Percentiles rank a stretch among this genome's conserved stretches.
phyloP scores from a whole-genome alignment of 768 basidiomycete genomes.

The Lactifluus volemus region DNA sequence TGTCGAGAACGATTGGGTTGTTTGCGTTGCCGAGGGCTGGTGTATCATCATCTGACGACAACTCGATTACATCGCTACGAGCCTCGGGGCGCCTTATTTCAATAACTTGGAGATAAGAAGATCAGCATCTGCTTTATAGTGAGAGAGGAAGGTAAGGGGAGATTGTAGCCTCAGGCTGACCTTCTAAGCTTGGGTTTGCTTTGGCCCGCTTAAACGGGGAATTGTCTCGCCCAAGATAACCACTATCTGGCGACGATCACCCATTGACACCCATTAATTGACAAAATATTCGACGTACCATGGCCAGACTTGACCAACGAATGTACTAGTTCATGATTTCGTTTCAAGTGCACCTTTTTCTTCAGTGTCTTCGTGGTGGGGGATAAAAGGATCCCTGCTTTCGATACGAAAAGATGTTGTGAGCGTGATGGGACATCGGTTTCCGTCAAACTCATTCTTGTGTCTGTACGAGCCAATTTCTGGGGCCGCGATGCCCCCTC shows the following conservation, averaged over 20 bases:
- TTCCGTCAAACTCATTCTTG: not conserved
- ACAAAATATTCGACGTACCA: not conserved
- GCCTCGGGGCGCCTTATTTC: not conserved
- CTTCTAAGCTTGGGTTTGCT: not conserved
- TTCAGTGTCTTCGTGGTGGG: not conserved
- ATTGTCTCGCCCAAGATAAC: not conserved
- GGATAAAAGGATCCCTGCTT: not conserved
- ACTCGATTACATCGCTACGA: not conserved
- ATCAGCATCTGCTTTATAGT: not conserved
- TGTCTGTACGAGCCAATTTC: conserved; percentile 6
- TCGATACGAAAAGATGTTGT: not conserved
- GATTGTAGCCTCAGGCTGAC: not conserved
- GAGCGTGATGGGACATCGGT: not conserved
- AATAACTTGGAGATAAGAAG: not conserved
- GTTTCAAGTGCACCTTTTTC: conserved; percentile 1
- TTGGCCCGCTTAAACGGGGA: not conserved
- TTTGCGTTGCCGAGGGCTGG: not conserved
- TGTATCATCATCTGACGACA: conserved; percentile 6
- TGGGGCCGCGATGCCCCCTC: not conserved
- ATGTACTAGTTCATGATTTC: not conserved
- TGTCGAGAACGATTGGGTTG: conserved; percentile 14
- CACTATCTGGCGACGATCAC: not conserved
- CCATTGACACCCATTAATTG: not conserved
- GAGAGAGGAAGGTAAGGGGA: not conserved
- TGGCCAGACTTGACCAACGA: not conserved